phyloP scores from a whole-genome alignment of 2,329 filamentous ascomycete genomes.

The Verticillium zaregamsianum region DNA sequence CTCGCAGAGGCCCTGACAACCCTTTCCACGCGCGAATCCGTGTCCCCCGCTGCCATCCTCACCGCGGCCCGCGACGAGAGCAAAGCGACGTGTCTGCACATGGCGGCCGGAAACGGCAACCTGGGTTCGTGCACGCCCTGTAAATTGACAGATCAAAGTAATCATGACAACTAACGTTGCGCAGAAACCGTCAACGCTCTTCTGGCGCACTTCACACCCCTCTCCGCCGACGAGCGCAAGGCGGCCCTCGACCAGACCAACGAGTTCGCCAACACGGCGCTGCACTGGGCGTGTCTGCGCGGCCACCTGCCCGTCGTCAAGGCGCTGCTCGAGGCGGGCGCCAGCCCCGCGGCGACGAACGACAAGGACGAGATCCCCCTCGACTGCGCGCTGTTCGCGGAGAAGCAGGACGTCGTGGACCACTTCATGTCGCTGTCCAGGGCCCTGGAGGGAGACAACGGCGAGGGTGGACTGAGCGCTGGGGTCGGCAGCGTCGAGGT shows the following conservation, averaged over 20 bases:
- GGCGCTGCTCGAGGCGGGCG: conserved; percentile 69
- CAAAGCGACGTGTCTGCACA: conserved; percentile 82
- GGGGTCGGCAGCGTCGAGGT: conserved; percentile 25
- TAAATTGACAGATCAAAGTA: too few relatives aligned
- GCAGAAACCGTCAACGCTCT: conserved; percentile 41
- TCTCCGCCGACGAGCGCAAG: conserved; percentile 34
- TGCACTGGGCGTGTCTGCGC: conserved; percentile 92
- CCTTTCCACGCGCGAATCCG: conserved; percentile 58
- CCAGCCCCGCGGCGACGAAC: conserved; percentile 75
- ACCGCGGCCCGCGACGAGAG: conserved; percentile 66
- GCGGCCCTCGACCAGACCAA: conserved; percentile 68
- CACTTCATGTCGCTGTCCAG: conserved; percentile 50
- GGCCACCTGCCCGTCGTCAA: conserved; percentile 81
- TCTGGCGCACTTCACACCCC: conserved; percentile 36
- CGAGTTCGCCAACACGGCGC: conserved; percentile 78
- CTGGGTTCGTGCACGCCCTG: conserved; percentile 47
- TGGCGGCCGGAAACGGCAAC: conserved; percentile 89
- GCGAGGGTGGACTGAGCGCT: conserved; percentile 33
- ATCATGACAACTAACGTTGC: not conserved
- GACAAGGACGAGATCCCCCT: conserved; percentile 77
- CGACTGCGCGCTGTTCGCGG: conserved; percentile 68
- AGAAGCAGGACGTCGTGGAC: conserved; percentile 61
- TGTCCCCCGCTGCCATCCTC: conserved; percentile 60
- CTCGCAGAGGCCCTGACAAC: conserved; percentile 55
- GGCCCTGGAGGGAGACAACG: conserved; percentile 42